Conservation (phyloP, 1,139 yeast genomes). For the Suhomyces atakaporum region DNA sequence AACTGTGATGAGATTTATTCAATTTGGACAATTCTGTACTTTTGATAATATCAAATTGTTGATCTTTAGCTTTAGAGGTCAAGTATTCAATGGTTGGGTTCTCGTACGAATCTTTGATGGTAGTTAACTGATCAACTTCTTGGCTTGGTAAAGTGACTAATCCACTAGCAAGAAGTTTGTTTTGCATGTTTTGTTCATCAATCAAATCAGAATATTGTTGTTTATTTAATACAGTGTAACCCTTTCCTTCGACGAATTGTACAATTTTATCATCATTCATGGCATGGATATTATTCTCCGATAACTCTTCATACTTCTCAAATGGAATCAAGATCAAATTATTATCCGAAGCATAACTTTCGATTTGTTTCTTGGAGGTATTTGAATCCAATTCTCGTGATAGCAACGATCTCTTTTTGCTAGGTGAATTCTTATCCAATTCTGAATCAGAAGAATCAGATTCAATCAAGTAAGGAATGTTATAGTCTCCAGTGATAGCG, state of each 20-base stretch:
- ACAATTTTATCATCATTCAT: conserved; percentile 27
- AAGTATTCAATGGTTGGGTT: conserved; percentile 24
- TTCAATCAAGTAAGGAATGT: conserved; percentile 31
- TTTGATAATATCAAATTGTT: conserved; percentile 23
- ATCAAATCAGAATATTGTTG: conserved; percentile 30
- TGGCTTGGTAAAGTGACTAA: conserved; percentile 34
- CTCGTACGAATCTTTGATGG: conserved; percentile 14
- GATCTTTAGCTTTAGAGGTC: conserved; percentile 16
- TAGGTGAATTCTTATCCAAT: conserved; percentile 12
- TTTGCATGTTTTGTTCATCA: conserved; percentile 39
- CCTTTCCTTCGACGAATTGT: conserved; percentile 27
- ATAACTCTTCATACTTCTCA: conserved; percentile 45
- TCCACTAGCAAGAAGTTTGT: conserved; percentile 32
- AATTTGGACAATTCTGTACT: conserved; percentile 22
- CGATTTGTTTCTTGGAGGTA: conserved; percentile 38
- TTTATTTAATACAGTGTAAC: conserved; percentile 29
- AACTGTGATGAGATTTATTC: conserved; percentile 16
- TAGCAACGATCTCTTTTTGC: conserved; percentile 15
- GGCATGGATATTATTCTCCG: conserved; percentile 25
- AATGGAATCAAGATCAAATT: conserved; percentile 51
- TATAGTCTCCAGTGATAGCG: conserved; percentile 18
- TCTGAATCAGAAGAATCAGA: conserved; percentile 42
- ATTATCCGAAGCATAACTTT: conserved; percentile 51
- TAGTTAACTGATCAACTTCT: conserved; percentile 23
- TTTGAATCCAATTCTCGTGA: conserved; percentile 25